Base-by-base conservation (phyloP, 768 basidiomycete species). In the Gautieria morchelliformis region DNA sequence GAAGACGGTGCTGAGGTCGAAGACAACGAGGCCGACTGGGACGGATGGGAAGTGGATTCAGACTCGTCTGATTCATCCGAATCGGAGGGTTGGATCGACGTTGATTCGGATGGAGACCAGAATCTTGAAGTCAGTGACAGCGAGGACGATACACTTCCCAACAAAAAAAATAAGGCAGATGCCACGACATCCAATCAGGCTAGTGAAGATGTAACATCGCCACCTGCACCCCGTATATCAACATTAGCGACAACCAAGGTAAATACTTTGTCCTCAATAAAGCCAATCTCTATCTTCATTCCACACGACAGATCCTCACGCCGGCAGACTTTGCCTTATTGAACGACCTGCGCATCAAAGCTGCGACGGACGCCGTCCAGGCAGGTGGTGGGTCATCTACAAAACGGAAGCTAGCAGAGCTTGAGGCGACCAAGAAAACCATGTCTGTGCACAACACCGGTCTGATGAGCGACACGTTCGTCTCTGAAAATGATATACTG, bases 241-340 rank as follows among this genome's bases (percentile, higher is more conserved):
- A 83, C 80, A 0, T 71, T 93, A 50, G 88, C 88, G 1, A 92
- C 85, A 5, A 87, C 87, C 24, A 93, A 93, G 74, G 92, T 87
- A 56, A 51, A 64, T 58, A 53, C n/a, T 48, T 32, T 4, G 27
- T 39, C 11, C 45, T 37, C 24, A 44, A 22, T 51, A 44, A 24
- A 11, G 35, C 40, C 10, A 17, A 17, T 44, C 19, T 33, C 64
- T 40, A 50, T 40, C 10, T 49, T 3, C 5, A 7, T 22, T 42
- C 33, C 27, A 49, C 19, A 30, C 10, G n/a, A 22, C 62, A 96
- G 93, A 98, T 99, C 64, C 81, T 98, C 44, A 98, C 96, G 0
- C 96, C 96, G 0, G 93, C 93, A 32, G 96, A 99, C 69, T 99
- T 97, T 67, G 89, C 89, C 0, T 70, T 96, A 52, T 77, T 98